Evolutionary conservation across 2,329 filamentous ascomycete genomes (phyloP), one percentile per base, ranked within the genome.

Genomic region (Cercospora zeae-maydis): DNA sequence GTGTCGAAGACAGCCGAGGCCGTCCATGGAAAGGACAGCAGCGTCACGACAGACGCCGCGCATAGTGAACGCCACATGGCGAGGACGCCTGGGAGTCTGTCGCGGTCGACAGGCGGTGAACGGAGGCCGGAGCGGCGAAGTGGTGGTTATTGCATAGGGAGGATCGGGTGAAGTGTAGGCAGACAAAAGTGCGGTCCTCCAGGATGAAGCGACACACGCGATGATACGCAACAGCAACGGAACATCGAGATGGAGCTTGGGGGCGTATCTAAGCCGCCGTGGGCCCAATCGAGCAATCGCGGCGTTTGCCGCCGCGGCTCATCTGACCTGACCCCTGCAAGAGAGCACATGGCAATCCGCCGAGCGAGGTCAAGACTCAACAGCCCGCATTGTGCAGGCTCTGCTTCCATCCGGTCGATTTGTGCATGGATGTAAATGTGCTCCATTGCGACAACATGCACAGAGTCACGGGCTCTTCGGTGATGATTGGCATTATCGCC

Each of bases 11-110:
- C 68, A 47, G 66, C 66, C 42, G 61, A 51, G 21, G 62, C 66
- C 11, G 58, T 60, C 39, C 54, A 63, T 10, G 71, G 66, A 14
- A 73, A 51, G 45, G 66, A 56, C 42, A 73, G 55, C 24, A 73
- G 61, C 45, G 67, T 63, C 63, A 65, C 59, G 34, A 69, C 34
- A 31, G 67, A 64, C 64, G 66, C 66, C 53, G 67, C 62, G 51
- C 55, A 66, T 4, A 67, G 42, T 51, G 63, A 53, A 63, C 64
- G 69, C 67, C 68, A 68, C 72, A 74, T 74, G 37, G 52, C 64
- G 67, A 63, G 49, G 62, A n/a, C 16, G 55, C 24, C n/a, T 13
- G n/a, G 56, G 36, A 42, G 54, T 21, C 27, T 53, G 13, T 53
- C 27, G 49, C 49, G 55, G 55, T 27, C 36, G 24, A 16, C 21